phyloP scores from a whole-genome alignment of 169 alveolate genomes.

The Plasmodium reichenowi region DNA sequence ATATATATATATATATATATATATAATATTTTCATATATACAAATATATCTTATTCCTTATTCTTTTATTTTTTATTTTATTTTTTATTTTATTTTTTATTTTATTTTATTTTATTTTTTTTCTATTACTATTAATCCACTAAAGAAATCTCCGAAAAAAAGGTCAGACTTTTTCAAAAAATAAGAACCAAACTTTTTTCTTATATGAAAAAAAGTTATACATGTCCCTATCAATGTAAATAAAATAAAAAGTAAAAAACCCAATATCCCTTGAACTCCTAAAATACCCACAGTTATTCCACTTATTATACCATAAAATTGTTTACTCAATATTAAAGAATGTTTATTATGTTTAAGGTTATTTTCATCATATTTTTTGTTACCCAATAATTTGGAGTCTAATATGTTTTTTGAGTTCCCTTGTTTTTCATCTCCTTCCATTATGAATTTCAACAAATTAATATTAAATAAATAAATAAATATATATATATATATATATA shows the following conservation, averaged over 20 bases:
- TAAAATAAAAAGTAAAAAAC: conserved; percentile 54
- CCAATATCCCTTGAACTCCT: conserved; percentile 63
- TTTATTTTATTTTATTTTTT: no score
- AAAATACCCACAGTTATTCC: conserved; percentile 69
- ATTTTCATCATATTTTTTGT: conserved; percentile 37
- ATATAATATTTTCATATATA: not conserved
- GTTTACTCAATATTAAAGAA: conserved; percentile 58
- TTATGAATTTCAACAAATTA: conserved; percentile 4
- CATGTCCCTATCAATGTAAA: conserved; percentile 50
- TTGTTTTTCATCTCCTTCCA: conserved; percentile 41
- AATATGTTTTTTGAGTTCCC: conserved; percentile 15
- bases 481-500: no score
- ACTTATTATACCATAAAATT: conserved; percentile 69
- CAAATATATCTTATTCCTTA: not conserved
- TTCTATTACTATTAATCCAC: conserved; percentile 63
- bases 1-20: not conserved
- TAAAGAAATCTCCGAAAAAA: conserved; percentile 36
- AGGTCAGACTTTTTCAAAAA: conserved; percentile 41
- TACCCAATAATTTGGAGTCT: conserved; percentile 32
- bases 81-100: no score
- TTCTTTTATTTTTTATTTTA: not conserved
- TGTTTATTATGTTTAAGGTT: conserved; percentile 41
- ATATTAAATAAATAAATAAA: not conserved
- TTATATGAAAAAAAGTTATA: conserved; percentile 62
- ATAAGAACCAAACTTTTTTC: conserved; percentile 26